phyloP scores from a whole-genome alignment of 495 filamentous ascomycete species.

The Lophiotrema nucula region DNA sequence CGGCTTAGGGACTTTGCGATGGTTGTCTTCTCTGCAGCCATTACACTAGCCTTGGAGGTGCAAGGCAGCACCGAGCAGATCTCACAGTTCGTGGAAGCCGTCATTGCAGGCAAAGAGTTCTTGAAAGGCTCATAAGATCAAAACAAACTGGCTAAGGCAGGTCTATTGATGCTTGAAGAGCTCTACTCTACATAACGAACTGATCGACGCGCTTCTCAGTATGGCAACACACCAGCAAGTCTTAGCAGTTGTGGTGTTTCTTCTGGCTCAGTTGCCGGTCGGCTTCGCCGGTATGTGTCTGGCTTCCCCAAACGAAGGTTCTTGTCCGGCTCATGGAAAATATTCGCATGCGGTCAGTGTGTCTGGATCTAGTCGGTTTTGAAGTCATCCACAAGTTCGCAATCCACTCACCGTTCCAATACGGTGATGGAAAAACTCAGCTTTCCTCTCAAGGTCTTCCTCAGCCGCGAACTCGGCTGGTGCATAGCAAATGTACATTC shows the following conservation, averaged over 20 bases:
- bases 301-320: no score
- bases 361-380: no score
- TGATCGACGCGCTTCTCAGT: no score
- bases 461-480: not conserved
- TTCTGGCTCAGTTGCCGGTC: no score
- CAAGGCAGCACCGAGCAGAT: not conserved
- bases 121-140: not conserved
- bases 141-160: not conserved
- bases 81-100: not conserved
- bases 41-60: not conserved
- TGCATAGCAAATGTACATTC: constrained; percentile 45
- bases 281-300: no score
- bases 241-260: no score
- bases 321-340: no score
- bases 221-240: no score
- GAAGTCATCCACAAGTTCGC: not conserved
- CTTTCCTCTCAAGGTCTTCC: constrained; percentile 1
- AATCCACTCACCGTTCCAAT: not conserved
- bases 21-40: not conserved
- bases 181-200: not conserved
- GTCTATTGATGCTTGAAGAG: not conserved
- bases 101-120: not conserved
- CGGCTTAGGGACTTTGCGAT: constrained; percentile 3
- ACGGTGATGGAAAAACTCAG: not conserved
- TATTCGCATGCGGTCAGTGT: no score